These are phyloP conservation scores for Diddensiella santjacobensis DNA, from an alignment of 805 yeast genomes.

Conservation along the genomic window DNA sequence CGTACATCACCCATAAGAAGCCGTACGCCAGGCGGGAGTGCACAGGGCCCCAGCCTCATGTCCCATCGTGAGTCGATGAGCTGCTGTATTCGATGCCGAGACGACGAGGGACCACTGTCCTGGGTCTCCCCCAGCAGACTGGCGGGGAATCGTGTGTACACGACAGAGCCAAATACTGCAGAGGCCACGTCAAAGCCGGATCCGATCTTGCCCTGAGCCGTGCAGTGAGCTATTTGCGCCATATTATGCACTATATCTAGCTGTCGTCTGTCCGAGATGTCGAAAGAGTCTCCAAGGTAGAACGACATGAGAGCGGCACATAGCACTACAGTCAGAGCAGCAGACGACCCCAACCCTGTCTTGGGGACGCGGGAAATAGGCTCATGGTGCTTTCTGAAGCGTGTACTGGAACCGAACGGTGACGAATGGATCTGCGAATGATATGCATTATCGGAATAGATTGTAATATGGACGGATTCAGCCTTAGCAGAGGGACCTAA, in stretches of 20 bases:
- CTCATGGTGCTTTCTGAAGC: constrained; percentile 56
- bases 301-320: constrained; percentile 62
- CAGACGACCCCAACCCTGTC: constrained; percentile 95
- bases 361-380: constrained; percentile 75
- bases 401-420: constrained; percentile 24
- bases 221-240: constrained; percentile 86
- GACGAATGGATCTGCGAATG: constrained; percentile 57
- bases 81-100: constrained; percentile 33
- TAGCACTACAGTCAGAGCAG: constrained; percentile 82
- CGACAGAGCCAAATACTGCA: constrained; percentile 86
- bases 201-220: constrained; percentile 92
- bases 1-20: constrained; percentile 89
- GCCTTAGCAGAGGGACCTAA: constrained; percentile 34
- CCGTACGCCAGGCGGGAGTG: constrained; percentile 64
- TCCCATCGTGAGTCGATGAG: constrained; percentile 49
- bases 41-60: constrained; percentile 49
- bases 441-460: constrained; percentile 83
- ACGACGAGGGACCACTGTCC: constrained; percentile 25
- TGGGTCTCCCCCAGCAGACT: constrained; percentile 30
- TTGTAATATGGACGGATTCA: constrained; percentile 46
- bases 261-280: constrained; percentile 9
- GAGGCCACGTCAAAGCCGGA: constrained; percentile 98
- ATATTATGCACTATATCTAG: constrained; percentile 63
- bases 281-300: constrained; percentile 36
- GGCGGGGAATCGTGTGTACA: constrained; percentile 74